Conservation (phyloP, 1,284 basidiomycete genomes). For the Xanthoconium separans region DNA sequence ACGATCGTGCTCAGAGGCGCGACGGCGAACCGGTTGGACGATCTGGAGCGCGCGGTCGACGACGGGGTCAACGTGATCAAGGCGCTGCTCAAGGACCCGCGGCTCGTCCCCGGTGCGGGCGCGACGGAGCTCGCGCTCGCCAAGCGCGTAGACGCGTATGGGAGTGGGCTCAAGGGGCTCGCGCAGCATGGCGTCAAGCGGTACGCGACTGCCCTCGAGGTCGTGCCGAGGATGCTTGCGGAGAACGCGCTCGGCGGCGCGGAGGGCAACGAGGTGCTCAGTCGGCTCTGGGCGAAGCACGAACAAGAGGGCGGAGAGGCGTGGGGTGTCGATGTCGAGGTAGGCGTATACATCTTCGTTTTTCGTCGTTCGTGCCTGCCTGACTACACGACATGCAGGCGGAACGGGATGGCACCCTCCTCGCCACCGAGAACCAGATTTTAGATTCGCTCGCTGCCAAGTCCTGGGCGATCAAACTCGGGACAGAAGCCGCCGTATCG, state of each 20-base stretch:
- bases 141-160: constrained; percentile 81
- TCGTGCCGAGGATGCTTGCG: constrained; percentile 90
- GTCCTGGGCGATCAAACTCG: constrained; percentile 85
- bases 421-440: constrained; percentile 63
- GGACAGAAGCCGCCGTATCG: constrained; percentile 91
- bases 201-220: constrained; percentile 89
- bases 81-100: constrained; percentile 85
- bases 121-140: constrained; percentile 93
- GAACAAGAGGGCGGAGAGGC: constrained; percentile 65
- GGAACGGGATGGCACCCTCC: constrained; percentile 74
- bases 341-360: constrained; percentile 30
- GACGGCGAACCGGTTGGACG: constrained; percentile 92
- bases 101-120: constrained; percentile 93
- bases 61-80: constrained; percentile 98
- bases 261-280: constrained; percentile 91
- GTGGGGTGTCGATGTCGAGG: constrained; percentile 94
- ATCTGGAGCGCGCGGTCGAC: constrained; percentile 94
- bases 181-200: constrained; percentile 93
- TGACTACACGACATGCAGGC: constrained; percentile 42
- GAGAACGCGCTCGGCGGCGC: constrained; percentile 93
- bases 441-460: constrained; percentile 87
- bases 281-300: constrained; percentile 88
- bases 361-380: background rate
- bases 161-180: constrained; percentile 86
- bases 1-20: constrained; percentile 98